Base-by-base conservation (phyloP, 1,284 basidiomycete genomes). In the Puccinia triticina region DNA sequence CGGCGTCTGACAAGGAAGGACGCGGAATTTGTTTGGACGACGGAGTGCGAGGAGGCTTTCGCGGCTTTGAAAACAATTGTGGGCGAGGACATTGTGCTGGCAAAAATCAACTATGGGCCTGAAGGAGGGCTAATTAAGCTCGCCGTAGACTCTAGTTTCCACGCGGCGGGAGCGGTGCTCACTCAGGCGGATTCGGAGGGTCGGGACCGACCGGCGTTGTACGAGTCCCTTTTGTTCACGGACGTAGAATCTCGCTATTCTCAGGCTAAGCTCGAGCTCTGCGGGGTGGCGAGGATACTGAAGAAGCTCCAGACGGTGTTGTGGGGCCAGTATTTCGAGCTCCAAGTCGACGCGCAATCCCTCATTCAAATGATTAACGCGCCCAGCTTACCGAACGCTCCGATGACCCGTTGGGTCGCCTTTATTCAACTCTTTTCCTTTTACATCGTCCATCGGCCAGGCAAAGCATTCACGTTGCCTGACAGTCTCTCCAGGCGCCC, bases 221-320 rank as follows among this genome's bases (percentile, higher is more conserved):
- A 75, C 32, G 34, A 75, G 18, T 75, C 73, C 29, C 16, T 75
- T 11, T 4, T 59, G 4, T 75, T 75, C n/a, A 59, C 67, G 14
- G 16, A 50, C 4, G 64, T 79, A n/a, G 67, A 79, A 26, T 79
- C 77, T 2, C 32, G 40, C 23, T 79, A 79, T 34, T 79, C 77
- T n/a, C 77, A 79, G 23, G 66, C 77, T 12, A 79, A 79, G 46
- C 40, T 79, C n/a, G 67, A 79, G 26, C 50, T 79, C 2, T 79
- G 77, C 57, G 77, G 77, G 37, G 77, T 69, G n/a, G 77, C 66
- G 3, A 57, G 50, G 14, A 72, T 79, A 8, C n/a, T 79, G 2
- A 72, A 59, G 37, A 78, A 79, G 32, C 26, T 71, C 0, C 46
- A 79, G 34, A 71, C 37, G 21, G 26, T 48, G 1, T 23, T 79